A percentile compares a stretch with the other conserved stretches of the same genome.
These are phyloP conservation scores for Iberis pinnata DNA, from an alignment of 345 rosid species.

Conservation along the genomic window DNA sequence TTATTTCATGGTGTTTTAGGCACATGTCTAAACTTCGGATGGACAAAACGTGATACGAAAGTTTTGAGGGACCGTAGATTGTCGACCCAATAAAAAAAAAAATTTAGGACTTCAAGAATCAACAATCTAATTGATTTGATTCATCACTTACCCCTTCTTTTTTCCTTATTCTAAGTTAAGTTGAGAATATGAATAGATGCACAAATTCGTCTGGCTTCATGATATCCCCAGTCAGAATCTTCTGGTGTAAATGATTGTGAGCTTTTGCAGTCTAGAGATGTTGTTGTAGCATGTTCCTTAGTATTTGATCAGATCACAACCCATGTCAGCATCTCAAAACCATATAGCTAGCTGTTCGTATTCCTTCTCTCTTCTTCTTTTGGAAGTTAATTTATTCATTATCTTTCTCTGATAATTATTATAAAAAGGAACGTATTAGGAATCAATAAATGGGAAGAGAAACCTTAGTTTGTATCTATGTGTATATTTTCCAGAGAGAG, in stretches of 20 bases:
- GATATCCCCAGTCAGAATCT: slow-evolving; percentile 78
- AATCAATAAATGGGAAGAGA: neutral
- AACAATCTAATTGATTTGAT: too few species aligned
- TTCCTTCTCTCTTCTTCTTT: slow-evolving; percentile 56
- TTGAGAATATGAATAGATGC: too few species aligned
- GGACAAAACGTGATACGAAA: too few species aligned
- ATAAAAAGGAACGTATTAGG: slow-evolving; percentile 11
- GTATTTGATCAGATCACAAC: slow-evolving; percentile 21
- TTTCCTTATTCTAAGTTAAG: too few species aligned
- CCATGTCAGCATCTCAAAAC: slow-evolving; percentile 58
- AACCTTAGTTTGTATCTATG: too few species aligned
- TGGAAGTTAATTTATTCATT: slow-evolving; percentile 53
- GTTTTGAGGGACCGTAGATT: too few species aligned
- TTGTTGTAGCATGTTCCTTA: slow-evolving; percentile 13
- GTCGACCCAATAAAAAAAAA: too few species aligned
- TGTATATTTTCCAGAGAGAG: slow-evolving; percentile 5
- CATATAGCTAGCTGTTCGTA: slow-evolving; percentile 70
- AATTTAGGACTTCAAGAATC: too few species aligned
- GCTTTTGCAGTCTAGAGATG: slow-evolving; percentile 16
- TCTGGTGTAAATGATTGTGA: slow-evolving; percentile 17
- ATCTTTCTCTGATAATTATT: slow-evolving; percentile 45
- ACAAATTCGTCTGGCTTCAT: too few species aligned
- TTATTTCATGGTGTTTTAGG: too few species aligned
- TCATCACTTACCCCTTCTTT: too few species aligned
- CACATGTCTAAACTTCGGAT: too few species aligned